Evolutionary conservation across 257 asterid genomes (phyloP).

Genomic region (Paraleonurus japonicus): DNA sequence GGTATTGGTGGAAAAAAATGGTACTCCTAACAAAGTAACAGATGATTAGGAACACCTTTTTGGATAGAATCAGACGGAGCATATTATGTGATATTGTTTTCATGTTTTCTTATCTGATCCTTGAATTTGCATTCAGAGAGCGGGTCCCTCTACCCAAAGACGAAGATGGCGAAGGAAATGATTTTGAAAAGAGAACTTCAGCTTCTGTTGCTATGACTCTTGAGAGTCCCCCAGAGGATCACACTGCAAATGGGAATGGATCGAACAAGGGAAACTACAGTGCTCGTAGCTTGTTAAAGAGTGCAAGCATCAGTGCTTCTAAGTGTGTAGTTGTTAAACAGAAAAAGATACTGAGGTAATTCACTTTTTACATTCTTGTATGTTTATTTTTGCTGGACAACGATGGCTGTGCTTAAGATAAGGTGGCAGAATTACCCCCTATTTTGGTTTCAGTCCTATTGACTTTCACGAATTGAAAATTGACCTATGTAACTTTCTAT

Average conservation of each 20-base stretch:
- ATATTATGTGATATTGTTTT: not conserved
- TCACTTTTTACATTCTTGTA: not conserved
- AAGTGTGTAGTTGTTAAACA: constrained; percentile 69
- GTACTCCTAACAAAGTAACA: too few species aligned
- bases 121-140: constrained; percentile 49
- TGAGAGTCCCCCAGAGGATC: constrained; percentile 58
- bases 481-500: not conserved
- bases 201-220: constrained; percentile 68
- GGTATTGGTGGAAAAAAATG: too few species aligned
- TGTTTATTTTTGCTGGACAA: not conserved
- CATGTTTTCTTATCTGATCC: not conserved
- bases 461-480: too few species aligned
- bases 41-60: too few species aligned
- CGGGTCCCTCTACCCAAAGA: constrained; percentile 84
- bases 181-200: constrained; percentile 55
- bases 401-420: not conserved
- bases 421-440: not conserved
- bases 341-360: constrained; percentile 60
- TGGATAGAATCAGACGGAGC: too few species aligned
- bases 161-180: constrained; percentile 44
- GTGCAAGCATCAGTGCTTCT: constrained; percentile 91
- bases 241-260: constrained; percentile 33
- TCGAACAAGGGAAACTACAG: constrained; percentile 47
- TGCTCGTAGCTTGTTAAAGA: constrained; percentile 89
- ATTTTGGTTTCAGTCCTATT: too few species aligned